phyloP scores from a whole-genome alignment of 257 asterid genomes.

The Asclepias syriaca region DNA sequence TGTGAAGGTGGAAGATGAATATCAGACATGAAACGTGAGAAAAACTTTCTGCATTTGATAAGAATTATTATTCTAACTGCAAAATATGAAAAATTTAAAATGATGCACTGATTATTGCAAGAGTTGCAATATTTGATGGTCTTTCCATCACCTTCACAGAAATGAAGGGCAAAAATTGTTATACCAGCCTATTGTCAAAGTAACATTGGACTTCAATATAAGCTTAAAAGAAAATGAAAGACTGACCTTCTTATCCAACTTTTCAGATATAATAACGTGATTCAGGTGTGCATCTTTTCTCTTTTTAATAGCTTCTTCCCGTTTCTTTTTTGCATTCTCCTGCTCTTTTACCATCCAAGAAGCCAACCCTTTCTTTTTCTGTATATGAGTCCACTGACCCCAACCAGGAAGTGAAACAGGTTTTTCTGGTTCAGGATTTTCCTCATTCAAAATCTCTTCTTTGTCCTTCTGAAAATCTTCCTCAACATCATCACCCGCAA shows the following conservation, averaged over 20 bases:
- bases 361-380: constrained; percentile 79
- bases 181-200: background rate
- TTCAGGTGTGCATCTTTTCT: constrained; percentile 82
- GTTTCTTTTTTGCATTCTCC: constrained; percentile 62
- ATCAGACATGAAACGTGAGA: background rate
- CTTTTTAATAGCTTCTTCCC: constrained; percentile 76
- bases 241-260: constrained; percentile 77
- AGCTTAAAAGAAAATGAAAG: background rate
- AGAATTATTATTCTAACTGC: background rate
- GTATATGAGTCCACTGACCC: constrained; percentile 95
- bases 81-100: background rate
- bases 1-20: background rate
- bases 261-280: constrained; percentile 91
- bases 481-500: constrained; percentile 93
- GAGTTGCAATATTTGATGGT: background rate
- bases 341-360: constrained; percentile 82
- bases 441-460: constrained; percentile 64
- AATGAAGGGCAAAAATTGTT: background rate
- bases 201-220: background rate
- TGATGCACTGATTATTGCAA: background rate
- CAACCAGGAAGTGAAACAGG: constrained; percentile 84
- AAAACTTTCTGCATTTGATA: background rate
- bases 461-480: constrained; percentile 82
- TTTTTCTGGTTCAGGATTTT: constrained; percentile 85
- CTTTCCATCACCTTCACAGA: background rate